Evolutionary conservation across 768 basidiomycete genomes (phyloP).

Genomic region (Termitomyces bulborhizus): DNA sequence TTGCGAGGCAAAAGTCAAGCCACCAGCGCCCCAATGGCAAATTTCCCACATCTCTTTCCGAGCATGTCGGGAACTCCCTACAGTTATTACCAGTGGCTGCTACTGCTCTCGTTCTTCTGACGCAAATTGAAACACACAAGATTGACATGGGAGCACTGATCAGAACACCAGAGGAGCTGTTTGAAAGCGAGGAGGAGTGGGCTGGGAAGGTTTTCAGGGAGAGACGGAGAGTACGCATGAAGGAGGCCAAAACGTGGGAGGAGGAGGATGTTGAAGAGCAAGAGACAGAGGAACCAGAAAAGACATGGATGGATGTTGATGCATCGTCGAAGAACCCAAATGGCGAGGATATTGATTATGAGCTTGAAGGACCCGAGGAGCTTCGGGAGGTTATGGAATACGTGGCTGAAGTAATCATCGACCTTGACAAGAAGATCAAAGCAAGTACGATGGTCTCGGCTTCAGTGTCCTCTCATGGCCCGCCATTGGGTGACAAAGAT

Average conservation of each 20-base stretch:
- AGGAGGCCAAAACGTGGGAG: slow-evolving; percentile 8
- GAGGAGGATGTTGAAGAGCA: neutral
- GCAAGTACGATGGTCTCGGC: slow-evolving; percentile 4
- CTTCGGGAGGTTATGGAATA: slow-evolving; percentile 52
- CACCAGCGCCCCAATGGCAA: slow-evolving; percentile 1
- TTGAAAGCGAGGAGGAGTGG: slow-evolving; percentile 48
- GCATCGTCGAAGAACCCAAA: slow-evolving; percentile 16
- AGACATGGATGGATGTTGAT: slow-evolving; percentile 27
- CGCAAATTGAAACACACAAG: slow-evolving; percentile 38
- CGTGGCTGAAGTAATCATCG: slow-evolving; percentile 46
- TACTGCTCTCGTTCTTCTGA: slow-evolving; percentile 31
- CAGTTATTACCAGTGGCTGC: slow-evolving; percentile 36
- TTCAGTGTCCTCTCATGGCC: neutral
- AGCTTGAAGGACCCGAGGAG: slow-evolving; percentile 40
- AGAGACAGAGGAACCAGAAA: slow-evolving; percentile 27
- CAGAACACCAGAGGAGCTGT: slow-evolving; percentile 39
- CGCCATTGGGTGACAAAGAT: slow-evolving; percentile 3
- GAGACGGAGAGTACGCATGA: slow-evolving; percentile 16
- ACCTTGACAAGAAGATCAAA: slow-evolving; percentile 29
- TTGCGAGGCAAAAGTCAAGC: slow-evolving; percentile 12
- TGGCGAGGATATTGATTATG: slow-evolving; percentile 16
- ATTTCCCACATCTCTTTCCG: slow-evolving; percentile 14
- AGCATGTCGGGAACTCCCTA: slow-evolving; percentile 34
- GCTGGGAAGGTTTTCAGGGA: slow-evolving; percentile 36
- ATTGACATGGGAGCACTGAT: slow-evolving; percentile 51